These are phyloP conservation scores for Boletellus emodensis DNA, from an alignment of 768 basidiomycete species.

Conservation along the genomic window DNA sequence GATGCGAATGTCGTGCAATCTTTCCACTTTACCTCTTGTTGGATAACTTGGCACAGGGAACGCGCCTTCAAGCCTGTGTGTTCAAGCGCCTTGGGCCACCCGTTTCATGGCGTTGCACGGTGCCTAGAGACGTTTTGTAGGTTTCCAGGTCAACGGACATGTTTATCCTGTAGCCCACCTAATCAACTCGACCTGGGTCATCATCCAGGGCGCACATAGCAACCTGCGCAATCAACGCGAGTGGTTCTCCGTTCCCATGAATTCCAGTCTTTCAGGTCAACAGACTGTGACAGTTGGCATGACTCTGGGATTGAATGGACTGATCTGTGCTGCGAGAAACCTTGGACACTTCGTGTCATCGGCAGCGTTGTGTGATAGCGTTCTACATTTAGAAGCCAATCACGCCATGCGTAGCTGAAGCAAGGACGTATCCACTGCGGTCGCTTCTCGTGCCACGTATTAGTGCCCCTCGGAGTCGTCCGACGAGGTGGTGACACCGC, in stretches of 20 bases:
- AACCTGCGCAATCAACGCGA: neutral
- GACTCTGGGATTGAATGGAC: neutral
- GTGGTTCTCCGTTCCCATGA: neutral
- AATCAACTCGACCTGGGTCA: too few species aligned
- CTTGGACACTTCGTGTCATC: neutral
- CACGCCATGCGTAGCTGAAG: too few species aligned
- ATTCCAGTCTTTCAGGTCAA: neutral
- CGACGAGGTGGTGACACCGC: too few species aligned
- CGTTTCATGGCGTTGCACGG: neutral
- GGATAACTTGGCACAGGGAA: too few species aligned
- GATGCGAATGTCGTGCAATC: too few species aligned
- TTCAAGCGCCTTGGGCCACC: too few species aligned
- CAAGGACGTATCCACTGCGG: too few species aligned
- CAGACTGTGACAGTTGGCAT: neutral
- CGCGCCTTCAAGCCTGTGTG: too few species aligned
- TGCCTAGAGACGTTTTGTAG: neutral
- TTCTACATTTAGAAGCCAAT: neutral
- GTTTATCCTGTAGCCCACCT: too few species aligned
- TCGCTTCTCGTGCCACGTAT: too few species aligned
- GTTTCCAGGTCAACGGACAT: constrained; percentile 1
- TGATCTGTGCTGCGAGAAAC: neutral
- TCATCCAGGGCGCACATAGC: neutral
- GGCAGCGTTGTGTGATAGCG: neutral
- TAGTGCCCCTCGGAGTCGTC: too few species aligned
- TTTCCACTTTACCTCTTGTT: too few species aligned